Conservation (phyloP, 148 eudicot genomes). For the Spergularia marina region DNA sequence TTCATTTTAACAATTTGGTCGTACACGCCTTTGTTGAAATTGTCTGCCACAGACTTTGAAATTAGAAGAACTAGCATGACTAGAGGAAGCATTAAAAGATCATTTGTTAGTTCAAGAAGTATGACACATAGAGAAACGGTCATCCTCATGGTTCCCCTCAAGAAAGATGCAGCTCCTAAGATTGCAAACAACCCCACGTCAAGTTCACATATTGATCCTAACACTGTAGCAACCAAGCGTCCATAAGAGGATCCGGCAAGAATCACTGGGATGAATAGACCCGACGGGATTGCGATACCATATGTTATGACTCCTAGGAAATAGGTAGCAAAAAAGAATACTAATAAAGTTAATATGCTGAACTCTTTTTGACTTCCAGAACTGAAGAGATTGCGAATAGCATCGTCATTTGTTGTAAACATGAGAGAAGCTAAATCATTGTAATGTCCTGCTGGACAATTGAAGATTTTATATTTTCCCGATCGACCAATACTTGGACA, state of each 20-base stretch:
- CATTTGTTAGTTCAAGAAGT: slow-evolving; percentile 68
- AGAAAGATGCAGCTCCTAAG: slow-evolving; percentile 84
- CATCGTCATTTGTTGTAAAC: slow-evolving; percentile 74
- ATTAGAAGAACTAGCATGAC: slow-evolving; percentile 71
- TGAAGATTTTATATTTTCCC: slow-evolving; percentile 64
- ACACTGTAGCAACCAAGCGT: slow-evolving; percentile 55
- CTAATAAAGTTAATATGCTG: slow-evolving; percentile 37
- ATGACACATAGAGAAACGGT: slow-evolving; percentile 82
- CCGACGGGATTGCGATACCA: slow-evolving; percentile 81
- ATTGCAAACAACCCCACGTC: slow-evolving; percentile 59
- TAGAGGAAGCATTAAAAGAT: slow-evolving; percentile 68
- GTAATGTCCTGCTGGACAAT: slow-evolving; percentile 60
- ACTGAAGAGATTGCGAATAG: slow-evolving; percentile 64
- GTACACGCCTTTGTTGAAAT: slow-evolving; percentile 70
- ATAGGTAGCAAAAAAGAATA: slow-evolving; percentile 43
- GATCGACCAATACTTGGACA: slow-evolving; percentile 64
- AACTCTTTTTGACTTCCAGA: slow-evolving; percentile 40
- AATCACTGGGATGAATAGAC: slow-evolving; percentile 80
- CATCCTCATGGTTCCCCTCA: slow-evolving; percentile 94
- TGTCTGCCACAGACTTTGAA: slow-evolving; percentile 77
- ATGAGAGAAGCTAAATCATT: slow-evolving; percentile 78
- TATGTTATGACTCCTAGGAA: slow-evolving; percentile 66
- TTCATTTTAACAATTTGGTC: slow-evolving; percentile 78
- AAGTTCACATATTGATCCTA: slow-evolving; percentile 41
- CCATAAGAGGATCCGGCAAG: slow-evolving; percentile 83